Percentiles rank a stretch among this genome's conserved stretches.
Conservation (phyloP, 306 rosid genomes). For the Oxytropis ochrocephala region DNA sequence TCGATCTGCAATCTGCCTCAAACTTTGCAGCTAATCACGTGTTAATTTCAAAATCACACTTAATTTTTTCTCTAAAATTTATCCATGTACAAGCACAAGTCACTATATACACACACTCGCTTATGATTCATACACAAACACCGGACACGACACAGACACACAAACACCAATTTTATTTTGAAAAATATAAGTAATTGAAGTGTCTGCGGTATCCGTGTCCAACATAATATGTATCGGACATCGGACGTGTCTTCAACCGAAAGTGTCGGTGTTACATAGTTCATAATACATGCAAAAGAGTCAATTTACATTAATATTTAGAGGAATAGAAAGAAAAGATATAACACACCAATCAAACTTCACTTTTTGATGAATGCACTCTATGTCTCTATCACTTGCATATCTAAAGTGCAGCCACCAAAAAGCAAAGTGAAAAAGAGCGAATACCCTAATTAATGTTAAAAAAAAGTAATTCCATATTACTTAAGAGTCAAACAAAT, state of each 20-base stretch:
- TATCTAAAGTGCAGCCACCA: constrained; percentile 51
- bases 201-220: no score
- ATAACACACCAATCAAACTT: constrained; percentile 18
- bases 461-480: no score
- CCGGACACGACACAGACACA: no score
- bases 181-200: no score
- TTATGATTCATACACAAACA: no score
- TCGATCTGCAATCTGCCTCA: background rate
- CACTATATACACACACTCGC: constrained; percentile 23
- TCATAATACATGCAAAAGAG: constrained; percentile 24
- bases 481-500: constrained; percentile 59
- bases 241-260: no score
- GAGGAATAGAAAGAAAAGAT: background rate
- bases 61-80: background rate
- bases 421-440: constrained; percentile 35
- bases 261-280: no score
- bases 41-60: constrained; percentile 3
- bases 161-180: no score
- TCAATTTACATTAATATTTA: constrained; percentile 8
- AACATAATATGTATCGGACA: no score
- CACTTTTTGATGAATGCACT: constrained; percentile 60
- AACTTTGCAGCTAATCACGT: background rate
- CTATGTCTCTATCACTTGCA: constrained; percentile 24
- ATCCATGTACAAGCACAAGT: background rate
- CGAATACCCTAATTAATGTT: background rate